phyloP scores from a whole-genome alignment of 495 filamentous ascomycete genomes.

The Mycothermus thermophilus region DNA sequence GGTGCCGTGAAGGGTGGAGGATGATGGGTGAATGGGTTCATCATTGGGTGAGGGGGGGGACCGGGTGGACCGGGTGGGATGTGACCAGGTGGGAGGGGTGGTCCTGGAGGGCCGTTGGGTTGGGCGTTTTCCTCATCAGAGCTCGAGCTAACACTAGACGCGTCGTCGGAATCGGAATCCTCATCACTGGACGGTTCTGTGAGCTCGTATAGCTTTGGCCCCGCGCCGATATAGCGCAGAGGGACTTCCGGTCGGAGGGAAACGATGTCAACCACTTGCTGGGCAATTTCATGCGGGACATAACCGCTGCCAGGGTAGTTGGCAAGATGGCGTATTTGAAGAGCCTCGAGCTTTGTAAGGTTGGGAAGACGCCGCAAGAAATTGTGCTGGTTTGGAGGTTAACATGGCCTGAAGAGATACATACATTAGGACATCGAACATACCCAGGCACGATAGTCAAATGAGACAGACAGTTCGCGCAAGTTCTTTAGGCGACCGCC shows the following conservation, averaged over 20 bases:
- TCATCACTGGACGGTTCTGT: conserved; percentile 40
- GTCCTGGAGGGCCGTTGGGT: too few species aligned
- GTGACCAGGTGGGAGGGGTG: too few species aligned
- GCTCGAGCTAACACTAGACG: not conserved
- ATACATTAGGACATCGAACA: conserved; percentile 17
- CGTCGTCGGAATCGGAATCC: not conserved
- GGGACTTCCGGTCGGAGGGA: conserved; percentile 74
- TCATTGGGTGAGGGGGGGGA: too few species aligned
- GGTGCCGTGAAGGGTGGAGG: too few species aligned
- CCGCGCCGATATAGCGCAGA: conserved; percentile 71
- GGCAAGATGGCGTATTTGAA: conserved; percentile 64
- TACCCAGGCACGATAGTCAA: conserved; percentile 84
- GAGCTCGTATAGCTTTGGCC: conserved; percentile 77
- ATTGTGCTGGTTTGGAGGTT: conserved; percentile 50
- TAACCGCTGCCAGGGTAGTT: conserved; percentile 42
- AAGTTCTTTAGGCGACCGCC: conserved; percentile 69
- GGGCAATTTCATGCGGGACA: conserved; percentile 59
- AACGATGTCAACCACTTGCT: conserved; percentile 75
- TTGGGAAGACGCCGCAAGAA: conserved; percentile 74
- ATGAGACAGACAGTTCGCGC: conserved; percentile 59
- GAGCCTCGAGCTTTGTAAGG: conserved; percentile 57
- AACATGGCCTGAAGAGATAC: conserved; percentile 3
- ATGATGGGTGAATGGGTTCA: too few species aligned
- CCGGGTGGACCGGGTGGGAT: too few species aligned
- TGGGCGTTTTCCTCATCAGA: not conserved